These are phyloP conservation scores for Chlorella sp. DNA, from an alignment of 139 green algal genomes.

Conservation along the genomic window DNA sequence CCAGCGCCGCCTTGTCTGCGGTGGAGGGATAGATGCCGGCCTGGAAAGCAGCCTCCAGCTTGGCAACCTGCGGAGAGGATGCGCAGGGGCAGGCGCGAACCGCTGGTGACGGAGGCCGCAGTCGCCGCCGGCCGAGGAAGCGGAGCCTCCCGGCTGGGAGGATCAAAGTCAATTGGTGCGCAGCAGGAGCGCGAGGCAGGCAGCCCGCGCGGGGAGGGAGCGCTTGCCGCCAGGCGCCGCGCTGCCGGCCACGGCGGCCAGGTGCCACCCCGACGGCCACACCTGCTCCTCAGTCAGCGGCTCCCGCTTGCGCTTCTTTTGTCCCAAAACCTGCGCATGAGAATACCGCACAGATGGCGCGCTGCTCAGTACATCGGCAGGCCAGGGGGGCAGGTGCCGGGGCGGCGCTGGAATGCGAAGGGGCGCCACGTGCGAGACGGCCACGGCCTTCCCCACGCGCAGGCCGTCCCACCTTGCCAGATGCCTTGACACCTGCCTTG, in stretches of 20 bases:
- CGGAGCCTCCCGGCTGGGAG: neutral
- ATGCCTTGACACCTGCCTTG: neutral
- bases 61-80: neutral
- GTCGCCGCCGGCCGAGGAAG: neutral
- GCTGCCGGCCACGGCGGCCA: too few species aligned
- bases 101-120: neutral
- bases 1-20: conserved; percentile 10
- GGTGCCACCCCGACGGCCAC: too few species aligned
- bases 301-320: conserved; percentile 29
- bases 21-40: conserved; percentile 13
- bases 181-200: too few species aligned
- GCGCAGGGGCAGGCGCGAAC: neutral
- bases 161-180: too few species aligned
- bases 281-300: conserved; percentile 3
- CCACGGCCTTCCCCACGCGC: neutral
- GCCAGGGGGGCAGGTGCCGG: neutral
- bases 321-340: too few species aligned
- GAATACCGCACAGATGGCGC: neutral
- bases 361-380: neutral
- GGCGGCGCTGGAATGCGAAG: neutral
- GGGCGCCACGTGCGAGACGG: neutral
- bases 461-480: neutral
- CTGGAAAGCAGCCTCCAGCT: conserved; percentile 20
- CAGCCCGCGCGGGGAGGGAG: too few species aligned
- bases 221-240: too few species aligned